These are phyloP conservation scores for Bryoglossum gracile DNA, from an alignment of 495 filamentous ascomycete genomes.

Conservation along the genomic window DNA sequence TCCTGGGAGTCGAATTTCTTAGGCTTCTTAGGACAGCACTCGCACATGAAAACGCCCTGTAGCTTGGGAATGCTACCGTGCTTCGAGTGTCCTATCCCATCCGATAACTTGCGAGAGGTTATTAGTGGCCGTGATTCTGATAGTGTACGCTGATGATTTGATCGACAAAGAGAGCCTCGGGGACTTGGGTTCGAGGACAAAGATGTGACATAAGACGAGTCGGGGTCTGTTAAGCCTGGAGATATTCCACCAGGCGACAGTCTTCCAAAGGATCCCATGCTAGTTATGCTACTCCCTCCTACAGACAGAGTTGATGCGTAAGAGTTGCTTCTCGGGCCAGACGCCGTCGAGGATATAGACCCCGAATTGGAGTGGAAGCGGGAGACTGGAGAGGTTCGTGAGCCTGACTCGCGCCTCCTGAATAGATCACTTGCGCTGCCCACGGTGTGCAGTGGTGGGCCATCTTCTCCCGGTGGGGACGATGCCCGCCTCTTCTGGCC, in stretches of 20 bases:
- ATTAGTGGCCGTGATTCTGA: constrained; percentile 37
- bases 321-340: constrained; percentile 64
- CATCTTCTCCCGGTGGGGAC: constrained; percentile 69
- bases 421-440: constrained; percentile 57
- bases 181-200: constrained; percentile 56
- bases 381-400: constrained; percentile 49
- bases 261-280: constrained; percentile 61
- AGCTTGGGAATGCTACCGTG: constrained; percentile 34
- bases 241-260: constrained; percentile 57
- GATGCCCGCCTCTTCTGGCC: constrained; percentile 76
- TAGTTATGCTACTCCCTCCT: constrained; percentile 59
- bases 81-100: constrained; percentile 31
- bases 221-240: constrained; percentile 41
- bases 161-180: constrained; percentile 39
- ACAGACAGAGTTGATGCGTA: constrained; percentile 64
- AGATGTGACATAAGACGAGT: constrained; percentile 54
- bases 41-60: constrained; percentile 66
- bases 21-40: constrained; percentile 97
- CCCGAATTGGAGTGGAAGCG: constrained; percentile 54
- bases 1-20: constrained; percentile 90
- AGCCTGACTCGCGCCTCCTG: constrained; percentile 57
- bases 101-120: constrained; percentile 40
- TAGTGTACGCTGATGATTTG: constrained; percentile 39
- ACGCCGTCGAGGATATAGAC: constrained; percentile 68
- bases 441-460: constrained; percentile 45